Conservation (phyloP, 2,329 filamentous ascomycete genomes). For the Sclerotinia minor region DNA sequence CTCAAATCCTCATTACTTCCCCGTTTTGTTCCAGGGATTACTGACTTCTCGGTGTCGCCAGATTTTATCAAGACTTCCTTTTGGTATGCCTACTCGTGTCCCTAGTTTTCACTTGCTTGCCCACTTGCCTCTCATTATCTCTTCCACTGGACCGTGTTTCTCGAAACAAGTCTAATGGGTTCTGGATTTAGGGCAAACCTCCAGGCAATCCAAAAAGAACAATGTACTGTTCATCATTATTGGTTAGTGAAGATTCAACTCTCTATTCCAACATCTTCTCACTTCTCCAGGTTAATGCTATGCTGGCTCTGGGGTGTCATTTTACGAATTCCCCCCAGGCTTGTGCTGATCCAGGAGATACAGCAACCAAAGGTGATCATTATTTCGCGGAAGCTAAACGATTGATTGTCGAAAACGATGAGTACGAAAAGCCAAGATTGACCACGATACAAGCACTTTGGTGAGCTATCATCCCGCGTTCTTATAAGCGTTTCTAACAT, state of each 20-base stretch:
- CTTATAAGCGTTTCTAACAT: slow-evolving; percentile 6
- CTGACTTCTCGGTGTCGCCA: not conserved
- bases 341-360: slow-evolving; percentile 69
- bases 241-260: slow-evolving; percentile 48
- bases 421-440: slow-evolving; percentile 84
- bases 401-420: slow-evolving; percentile 84
- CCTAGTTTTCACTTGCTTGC: not conserved
- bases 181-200: slow-evolving; percentile 55
- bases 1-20: no score
- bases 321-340: slow-evolving; percentile 79
- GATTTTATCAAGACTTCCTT: slow-evolving; percentile 74
- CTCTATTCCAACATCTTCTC: slow-evolving; percentile 62
- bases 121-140: not conserved
- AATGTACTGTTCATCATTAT: slow-evolving; percentile 80
- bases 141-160: not conserved
- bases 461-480: slow-evolving; percentile 43
- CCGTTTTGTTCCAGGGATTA: not conserved
- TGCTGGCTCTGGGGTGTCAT: slow-evolving; percentile 89
- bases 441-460: slow-evolving; percentile 92
- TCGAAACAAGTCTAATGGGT: not conserved
- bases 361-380: slow-evolving; percentile 86
- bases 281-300: slow-evolving; percentile 84
- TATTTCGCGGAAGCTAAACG: slow-evolving; percentile 95
- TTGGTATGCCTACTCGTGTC: not conserved
- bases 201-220: slow-evolving; percentile 54